Base-by-base conservation (phyloP, 1,139 yeast genomes). In the Debaryomyces coudertii region DNA sequence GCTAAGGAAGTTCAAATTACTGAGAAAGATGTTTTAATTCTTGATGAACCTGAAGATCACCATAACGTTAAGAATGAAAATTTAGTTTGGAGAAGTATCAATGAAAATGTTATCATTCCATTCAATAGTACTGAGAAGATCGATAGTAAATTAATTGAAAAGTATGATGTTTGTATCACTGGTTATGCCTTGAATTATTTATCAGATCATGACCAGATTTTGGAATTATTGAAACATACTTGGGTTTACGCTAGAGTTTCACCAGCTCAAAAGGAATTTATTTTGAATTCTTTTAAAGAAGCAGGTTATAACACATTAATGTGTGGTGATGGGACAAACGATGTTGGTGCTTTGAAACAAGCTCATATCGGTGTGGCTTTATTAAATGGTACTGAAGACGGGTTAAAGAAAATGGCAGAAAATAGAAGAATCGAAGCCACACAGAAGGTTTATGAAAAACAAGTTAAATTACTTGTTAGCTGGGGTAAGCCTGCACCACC, bases 291-390 rank as follows among this genome's bases (percentile, higher is more conserved):
- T 36, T 80, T 90, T 64, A 93, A 93, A 67, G 86, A 83, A 49
- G 82, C 90, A 63, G 98, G 97, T 28, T 93, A 92, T 69, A 87
- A 82, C 61, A 93, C 99, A 28, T 79, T 95, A 58, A 93, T 93
- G 99, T 93, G 99, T 72, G 99, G 99, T 76, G 99, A 93, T 71
- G 99, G 99, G 71, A 93, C 99, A 28, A 93, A 93, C 65, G 99
- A 93, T 76, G 99, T 93, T 47, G 99, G 99, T 68, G 99, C 99
- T 45, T 81, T 93, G 70, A 95, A 93, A 68, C 98, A 93, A 73
- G 98, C 99, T 7, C 97, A 93, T 62, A 86, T 93, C 63, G 99
- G 99, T 74, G 92, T 93, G 62, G 99, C 99, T 12, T 75, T 93
- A 56, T 79, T 95, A 65, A 95, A 95, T 62, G 99, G 98, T 72